A percentile compares a stretch with the other conserved stretches of the same genome.
Evolutionary conservation across 2,329 filamentous ascomycete species (phyloP).

Genomic region (Nothophoma quercina): DNA sequence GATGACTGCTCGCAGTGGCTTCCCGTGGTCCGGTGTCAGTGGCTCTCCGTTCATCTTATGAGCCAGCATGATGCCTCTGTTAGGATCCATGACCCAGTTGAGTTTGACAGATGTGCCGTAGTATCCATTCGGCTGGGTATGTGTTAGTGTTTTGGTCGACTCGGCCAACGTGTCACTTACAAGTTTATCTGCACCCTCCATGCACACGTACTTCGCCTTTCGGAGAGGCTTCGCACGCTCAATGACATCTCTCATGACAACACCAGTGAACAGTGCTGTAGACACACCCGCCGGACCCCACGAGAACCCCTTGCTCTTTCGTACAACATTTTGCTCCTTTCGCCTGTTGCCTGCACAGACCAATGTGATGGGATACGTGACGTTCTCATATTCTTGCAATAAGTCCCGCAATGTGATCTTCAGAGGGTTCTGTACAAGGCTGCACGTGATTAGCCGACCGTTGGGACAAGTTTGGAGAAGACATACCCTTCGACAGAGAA

Average conservation of each 20-base stretch:
- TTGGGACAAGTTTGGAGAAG: rapidly evolving
- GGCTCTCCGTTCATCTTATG: slow-evolving; percentile 90
- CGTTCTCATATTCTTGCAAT: slow-evolving; percentile 76
- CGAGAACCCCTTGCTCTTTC: slow-evolving; percentile 92
- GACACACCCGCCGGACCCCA: slow-evolving; percentile 90
- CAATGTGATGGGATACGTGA: slow-evolving; percentile 85
- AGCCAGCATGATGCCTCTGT: slow-evolving; percentile 84
- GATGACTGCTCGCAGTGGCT: slow-evolving; percentile 81
- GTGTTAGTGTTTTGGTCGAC: slow-evolving; percentile 18
- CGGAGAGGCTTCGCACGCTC: slow-evolving; percentile 71
- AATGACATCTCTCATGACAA: slow-evolving; percentile 76
- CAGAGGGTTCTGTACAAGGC: slow-evolving; percentile 79
- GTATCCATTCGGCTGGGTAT: slow-evolving; percentile 75
- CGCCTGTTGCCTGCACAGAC: slow-evolving; percentile 91
- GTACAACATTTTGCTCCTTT: slow-evolving; percentile 90
- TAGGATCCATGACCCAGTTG: slow-evolving; percentile 85
- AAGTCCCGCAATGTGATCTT: slow-evolving; percentile 76
- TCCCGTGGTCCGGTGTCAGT: slow-evolving; percentile 83
- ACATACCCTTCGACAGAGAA: slow-evolving; percentile 77
- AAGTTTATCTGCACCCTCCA: slow-evolving; percentile 87
- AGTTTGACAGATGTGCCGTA: slow-evolving; percentile 90
- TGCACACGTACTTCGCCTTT: slow-evolving; percentile 82
- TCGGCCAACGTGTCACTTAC: slow-evolving; percentile 42
- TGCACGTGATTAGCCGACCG: slow-evolving; percentile 26
- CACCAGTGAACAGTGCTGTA: slow-evolving; percentile 87